phyloP scores from a whole-genome alignment of 768 basidiomycete species.

The Nidula microcarpa region DNA sequence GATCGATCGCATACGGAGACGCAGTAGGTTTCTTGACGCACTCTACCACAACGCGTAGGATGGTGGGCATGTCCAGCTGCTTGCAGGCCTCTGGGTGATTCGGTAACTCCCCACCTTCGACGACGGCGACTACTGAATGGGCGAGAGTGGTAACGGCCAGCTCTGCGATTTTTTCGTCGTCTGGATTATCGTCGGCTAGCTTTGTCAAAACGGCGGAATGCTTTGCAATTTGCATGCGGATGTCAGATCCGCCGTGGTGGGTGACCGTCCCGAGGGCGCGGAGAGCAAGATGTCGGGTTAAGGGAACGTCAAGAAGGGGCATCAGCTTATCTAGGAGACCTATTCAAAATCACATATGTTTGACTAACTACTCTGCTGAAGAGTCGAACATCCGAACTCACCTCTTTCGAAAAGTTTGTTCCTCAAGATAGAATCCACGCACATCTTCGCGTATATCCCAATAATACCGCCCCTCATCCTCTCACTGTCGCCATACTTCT shows the following conservation, averaged over 20 bases:
- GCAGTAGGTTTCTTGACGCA: conserved; percentile 40
- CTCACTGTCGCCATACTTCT: conserved; percentile 36
- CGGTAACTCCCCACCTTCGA: conserved; percentile 34
- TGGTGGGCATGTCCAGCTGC: conserved; percentile 36
- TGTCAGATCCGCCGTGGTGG: conserved; percentile 52
- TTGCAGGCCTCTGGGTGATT: conserved; percentile 33
- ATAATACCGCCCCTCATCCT: conserved; percentile 54
- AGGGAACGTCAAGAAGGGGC: conserved; percentile 45
- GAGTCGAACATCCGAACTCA: conserved; percentile 12
- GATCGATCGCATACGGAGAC: conserved; percentile 41
- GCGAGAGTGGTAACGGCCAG: conserved; percentile 48
- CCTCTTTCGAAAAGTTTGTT: conserved; percentile 59
- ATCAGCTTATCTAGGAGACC: conserved; percentile 57
- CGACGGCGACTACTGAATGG: conserved; percentile 44
- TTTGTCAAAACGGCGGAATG: conserved; percentile 36
- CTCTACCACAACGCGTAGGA: conserved; percentile 39
- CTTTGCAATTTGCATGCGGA: conserved; percentile 49
- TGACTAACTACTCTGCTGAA: neutral
- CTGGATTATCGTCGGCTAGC: conserved; percentile 45
- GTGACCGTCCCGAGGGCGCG: conserved; percentile 56
- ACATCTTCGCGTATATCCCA: conserved; percentile 64
- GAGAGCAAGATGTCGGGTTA: conserved; percentile 49
- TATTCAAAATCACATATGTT: conserved; percentile 13
- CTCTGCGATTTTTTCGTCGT: conserved; percentile 48
- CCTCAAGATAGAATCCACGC: conserved; percentile 52